A percentile compares a stretch with the other conserved stretches of the same genome.
These are phyloP conservation scores for Arthrobotrys conoides DNA, from an alignment of 2,329 filamentous ascomycete genomes.

Conservation along the genomic window DNA sequence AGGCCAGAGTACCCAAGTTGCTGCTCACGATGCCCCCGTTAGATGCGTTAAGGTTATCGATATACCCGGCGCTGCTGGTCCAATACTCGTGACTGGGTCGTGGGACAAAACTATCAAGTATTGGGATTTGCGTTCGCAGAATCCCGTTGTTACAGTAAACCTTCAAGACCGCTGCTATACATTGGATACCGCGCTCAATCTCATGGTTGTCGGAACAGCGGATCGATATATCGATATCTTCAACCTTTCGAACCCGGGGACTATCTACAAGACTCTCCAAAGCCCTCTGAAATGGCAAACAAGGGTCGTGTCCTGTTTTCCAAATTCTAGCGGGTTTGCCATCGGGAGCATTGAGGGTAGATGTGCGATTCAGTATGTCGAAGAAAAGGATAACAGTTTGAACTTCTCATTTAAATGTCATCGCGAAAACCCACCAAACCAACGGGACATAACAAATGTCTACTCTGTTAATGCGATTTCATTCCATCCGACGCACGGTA, in stretches of 20 bases:
- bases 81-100: slow-evolving; percentile 91
- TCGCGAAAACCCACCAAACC: slow-evolving; percentile 78
- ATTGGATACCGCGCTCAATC: slow-evolving; percentile 89
- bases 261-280: slow-evolving; percentile 96
- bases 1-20: slow-evolving; percentile 79
- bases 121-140: slow-evolving; percentile 81
- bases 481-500: slow-evolving; percentile 96
- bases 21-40: slow-evolving; percentile 87
- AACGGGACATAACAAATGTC: slow-evolving; percentile 84
- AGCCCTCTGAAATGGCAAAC: slow-evolving; percentile 99
- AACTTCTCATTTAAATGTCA: slow-evolving; percentile 99
- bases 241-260: slow-evolving; percentile 87
- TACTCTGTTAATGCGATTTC: slow-evolving; percentile 97
- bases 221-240: slow-evolving; percentile 97
- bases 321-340: slow-evolving; percentile 90
- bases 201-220: slow-evolving; percentile 91
- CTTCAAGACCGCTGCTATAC: slow-evolving; percentile 87
- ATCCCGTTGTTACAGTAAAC: slow-evolving; percentile 76
- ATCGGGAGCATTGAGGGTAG: slow-evolving; percentile 97
- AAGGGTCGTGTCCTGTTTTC: slow-evolving; percentile 92
- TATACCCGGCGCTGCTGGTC: slow-evolving; percentile 75
- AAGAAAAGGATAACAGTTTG: slow-evolving; percentile 88
- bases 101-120: slow-evolving; percentile 94
- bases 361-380: slow-evolving; percentile 97
- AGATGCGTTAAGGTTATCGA: slow-evolving; percentile 84